These are phyloP conservation scores for Cytospora leucostoma DNA, from an alignment of 2,329 filamentous ascomycete genomes.

Conservation along the genomic window DNA sequence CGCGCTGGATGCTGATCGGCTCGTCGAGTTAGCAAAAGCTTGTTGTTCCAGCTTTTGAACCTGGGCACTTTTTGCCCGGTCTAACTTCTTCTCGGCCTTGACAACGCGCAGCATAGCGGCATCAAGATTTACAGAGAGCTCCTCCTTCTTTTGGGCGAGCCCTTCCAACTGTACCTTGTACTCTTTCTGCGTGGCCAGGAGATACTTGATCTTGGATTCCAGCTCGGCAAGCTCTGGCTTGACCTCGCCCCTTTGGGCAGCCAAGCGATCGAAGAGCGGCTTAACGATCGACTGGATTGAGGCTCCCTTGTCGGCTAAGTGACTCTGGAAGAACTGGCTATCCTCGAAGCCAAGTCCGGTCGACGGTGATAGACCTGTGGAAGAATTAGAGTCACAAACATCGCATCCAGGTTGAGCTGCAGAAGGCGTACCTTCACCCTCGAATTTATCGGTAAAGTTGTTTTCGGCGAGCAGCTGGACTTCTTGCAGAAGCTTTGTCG, in stretches of 20 bases:
- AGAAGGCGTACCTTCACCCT: slow-evolving; percentile 43
- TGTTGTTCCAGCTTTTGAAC: slow-evolving; percentile 92
- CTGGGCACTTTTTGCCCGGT: slow-evolving; percentile 83
- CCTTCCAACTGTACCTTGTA: slow-evolving; percentile 75
- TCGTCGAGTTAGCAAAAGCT: slow-evolving; percentile 69
- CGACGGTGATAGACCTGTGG: slow-evolving; percentile 55
- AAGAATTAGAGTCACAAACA: slow-evolving; percentile 35
- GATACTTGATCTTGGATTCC: slow-evolving; percentile 71
- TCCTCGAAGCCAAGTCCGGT: slow-evolving; percentile 65
- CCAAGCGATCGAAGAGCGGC: slow-evolving; percentile 62
- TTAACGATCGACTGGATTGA: slow-evolving; percentile 75
- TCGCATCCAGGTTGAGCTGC: not conserved
- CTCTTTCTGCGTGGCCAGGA: slow-evolving; percentile 81
- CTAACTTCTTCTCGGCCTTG: slow-evolving; percentile 92
- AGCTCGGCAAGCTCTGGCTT: slow-evolving; percentile 71
- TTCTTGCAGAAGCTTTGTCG: slow-evolving; percentile 61
- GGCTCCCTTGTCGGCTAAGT: slow-evolving; percentile 74
- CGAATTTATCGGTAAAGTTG: slow-evolving; percentile 45
- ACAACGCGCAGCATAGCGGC: slow-evolving; percentile 88
- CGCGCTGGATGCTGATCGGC: slow-evolving; percentile 45
- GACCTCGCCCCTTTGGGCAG: slow-evolving; percentile 52
- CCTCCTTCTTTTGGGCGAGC: slow-evolving; percentile 75
- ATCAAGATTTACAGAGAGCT: slow-evolving; percentile 83
- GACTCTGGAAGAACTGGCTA: slow-evolving; percentile 73
- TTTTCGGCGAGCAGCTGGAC: slow-evolving; percentile 60